A percentile compares a stretch with the other conserved stretches of the same genome.
Evolutionary conservation across 768 basidiomycete species (phyloP).

Genomic region (Suillus cothurnatus): DNA sequence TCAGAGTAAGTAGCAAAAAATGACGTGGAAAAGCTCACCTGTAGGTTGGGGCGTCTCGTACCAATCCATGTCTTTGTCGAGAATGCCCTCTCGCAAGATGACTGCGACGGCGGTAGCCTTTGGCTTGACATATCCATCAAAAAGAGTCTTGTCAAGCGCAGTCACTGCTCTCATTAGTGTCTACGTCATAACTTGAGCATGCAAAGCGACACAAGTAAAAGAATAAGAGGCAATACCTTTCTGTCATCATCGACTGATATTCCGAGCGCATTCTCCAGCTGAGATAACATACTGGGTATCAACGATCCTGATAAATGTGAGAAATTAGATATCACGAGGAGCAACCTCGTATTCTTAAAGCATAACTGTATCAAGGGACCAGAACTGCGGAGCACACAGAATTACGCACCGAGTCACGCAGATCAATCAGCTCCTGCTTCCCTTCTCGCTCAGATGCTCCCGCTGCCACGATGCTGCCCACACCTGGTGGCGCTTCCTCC

Average conservation of each 20-base stretch:
- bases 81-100: constrained; percentile 78
- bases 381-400: background rate
- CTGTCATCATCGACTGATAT: constrained; percentile 72
- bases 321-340: constrained; percentile 91
- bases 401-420: constrained; percentile 59
- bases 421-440: constrained; percentile 61
- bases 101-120: constrained; percentile 69
- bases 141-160: constrained; percentile 86
- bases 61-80: constrained; percentile 88
- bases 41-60: constrained; percentile 90
- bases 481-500: constrained; percentile 58
- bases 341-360: constrained; percentile 78
- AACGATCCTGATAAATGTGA: constrained; percentile 67
- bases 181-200: constrained; percentile 35
- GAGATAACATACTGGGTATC: constrained; percentile 78
- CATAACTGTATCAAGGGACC: background rate
- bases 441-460: constrained; percentile 35
- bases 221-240: constrained; percentile 44
- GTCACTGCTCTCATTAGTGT: constrained; percentile 75
- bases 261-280: constrained; percentile 78
- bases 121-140: constrained; percentile 84
- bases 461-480: constrained; percentile 38
- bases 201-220: background rate
- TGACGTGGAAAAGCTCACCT: constrained; percentile 47
- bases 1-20: constrained; percentile 13